A percentile compares a stretch with the other conserved stretches of the same genome.
These are phyloP conservation scores for Cryphonectria parasitica DNA, from an alignment of 2,329 filamentous ascomycete genomes.

Conservation along the genomic window DNA sequence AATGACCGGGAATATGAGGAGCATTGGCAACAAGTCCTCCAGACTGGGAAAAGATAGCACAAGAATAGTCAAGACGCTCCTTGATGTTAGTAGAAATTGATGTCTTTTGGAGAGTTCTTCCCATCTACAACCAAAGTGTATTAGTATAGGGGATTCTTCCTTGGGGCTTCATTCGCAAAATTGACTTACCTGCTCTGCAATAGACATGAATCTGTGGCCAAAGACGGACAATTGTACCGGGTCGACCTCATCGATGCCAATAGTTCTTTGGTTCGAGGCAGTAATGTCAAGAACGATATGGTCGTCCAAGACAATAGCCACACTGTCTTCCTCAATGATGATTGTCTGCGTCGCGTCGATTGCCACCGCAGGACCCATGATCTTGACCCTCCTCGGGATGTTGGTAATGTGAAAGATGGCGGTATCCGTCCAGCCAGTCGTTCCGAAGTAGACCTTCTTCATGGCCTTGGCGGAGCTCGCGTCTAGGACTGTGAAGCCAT, in stretches of 20 bases:
- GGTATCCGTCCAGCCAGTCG: slow-evolving; percentile 73
- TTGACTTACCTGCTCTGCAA: slow-evolving; percentile 66
- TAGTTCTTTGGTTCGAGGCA: slow-evolving; percentile 46
- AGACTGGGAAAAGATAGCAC: slow-evolving; percentile 75
- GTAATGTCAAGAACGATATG: slow-evolving; percentile 88
- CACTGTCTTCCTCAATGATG: slow-evolving; percentile 78
- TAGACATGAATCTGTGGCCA: slow-evolving; percentile 82
- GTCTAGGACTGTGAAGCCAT: slow-evolving; percentile 61
- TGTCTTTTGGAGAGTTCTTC: slow-evolving; percentile 77
- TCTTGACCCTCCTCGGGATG: slow-evolving; percentile 70
- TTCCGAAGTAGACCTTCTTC: slow-evolving; percentile 78
- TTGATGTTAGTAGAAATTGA: slow-evolving; percentile 81
- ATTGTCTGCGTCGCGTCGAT: slow-evolving; percentile 91
- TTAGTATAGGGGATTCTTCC: background rate
- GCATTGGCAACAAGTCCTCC: slow-evolving; percentile 82
- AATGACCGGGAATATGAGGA: slow-evolving; percentile 79
- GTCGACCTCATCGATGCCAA: slow-evolving; percentile 59
- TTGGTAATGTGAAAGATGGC: slow-evolving; percentile 82
- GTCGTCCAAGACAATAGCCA: slow-evolving; percentile 79
- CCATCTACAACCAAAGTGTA: slow-evolving; percentile 55
- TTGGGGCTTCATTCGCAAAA: no score
- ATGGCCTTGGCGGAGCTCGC: slow-evolving; percentile 52
- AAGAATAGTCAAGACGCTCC: slow-evolving; percentile 82
- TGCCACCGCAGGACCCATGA: slow-evolving; percentile 82
- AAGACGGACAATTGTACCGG: slow-evolving; percentile 80